Evolutionary conservation across 108 stramenopile species (phyloP).

Genomic region (Nannochloropsis gaditana): DNA sequence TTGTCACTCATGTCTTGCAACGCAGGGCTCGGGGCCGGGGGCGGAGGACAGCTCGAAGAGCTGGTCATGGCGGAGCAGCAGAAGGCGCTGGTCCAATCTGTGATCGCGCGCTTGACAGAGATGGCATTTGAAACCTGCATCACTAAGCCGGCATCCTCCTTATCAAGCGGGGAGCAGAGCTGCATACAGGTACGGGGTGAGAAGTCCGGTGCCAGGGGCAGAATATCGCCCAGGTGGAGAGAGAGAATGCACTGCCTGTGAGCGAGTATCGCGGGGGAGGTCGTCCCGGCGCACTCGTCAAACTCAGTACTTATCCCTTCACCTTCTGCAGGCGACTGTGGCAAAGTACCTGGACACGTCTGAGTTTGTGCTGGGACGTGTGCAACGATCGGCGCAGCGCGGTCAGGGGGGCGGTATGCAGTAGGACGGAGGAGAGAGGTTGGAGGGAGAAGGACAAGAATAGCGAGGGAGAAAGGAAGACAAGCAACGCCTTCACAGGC

Average conservation of each 20-base stretch:
- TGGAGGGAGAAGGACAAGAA: not conserved
- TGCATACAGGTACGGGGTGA: slow-evolving; percentile 22
- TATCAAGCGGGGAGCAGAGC: not conserved
- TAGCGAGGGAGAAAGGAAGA: not conserved
- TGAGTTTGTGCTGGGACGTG: not conserved
- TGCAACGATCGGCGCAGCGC: not conserved
- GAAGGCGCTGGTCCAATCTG: slow-evolving; percentile 10
- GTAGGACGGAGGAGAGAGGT: not conserved
- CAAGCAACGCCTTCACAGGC: not conserved
- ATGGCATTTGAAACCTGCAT: slow-evolving; percentile 21
- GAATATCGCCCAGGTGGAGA: no score
- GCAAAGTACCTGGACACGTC: not conserved
- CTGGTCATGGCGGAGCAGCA: slow-evolving; percentile 23
- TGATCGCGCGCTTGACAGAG: slow-evolving; percentile 22
- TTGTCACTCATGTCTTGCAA: no score
- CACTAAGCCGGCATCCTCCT: not conserved
- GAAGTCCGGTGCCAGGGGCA: not conserved
- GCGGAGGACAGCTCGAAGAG: not conserved
- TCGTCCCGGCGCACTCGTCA: not conserved
- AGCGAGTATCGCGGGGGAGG: not conserved
- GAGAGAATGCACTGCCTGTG: not conserved
- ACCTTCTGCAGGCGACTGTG: not conserved
- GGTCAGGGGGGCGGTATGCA: not conserved
- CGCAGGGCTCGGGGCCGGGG: no score
- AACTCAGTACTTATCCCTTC: not conserved